Percentiles rank a stretch among this genome's conserved stretches.
These are phyloP conservation scores for Fusarium mangiferae DNA, from an alignment of 2,329 filamentous ascomycete species.

Conservation along the genomic window DNA sequence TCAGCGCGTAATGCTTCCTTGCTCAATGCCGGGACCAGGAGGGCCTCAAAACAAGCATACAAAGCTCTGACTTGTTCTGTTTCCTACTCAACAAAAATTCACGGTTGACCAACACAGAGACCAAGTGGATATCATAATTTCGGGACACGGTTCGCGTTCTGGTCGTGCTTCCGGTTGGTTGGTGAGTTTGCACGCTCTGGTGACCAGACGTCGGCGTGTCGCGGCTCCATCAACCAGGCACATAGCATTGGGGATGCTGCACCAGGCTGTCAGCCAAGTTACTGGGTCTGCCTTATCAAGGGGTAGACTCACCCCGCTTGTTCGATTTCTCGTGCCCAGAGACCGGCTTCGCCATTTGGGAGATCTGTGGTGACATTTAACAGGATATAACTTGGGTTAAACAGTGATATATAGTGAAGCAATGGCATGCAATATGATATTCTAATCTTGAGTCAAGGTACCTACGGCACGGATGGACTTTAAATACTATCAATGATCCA, in stretches of 20 bases:
- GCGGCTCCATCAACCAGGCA: not conserved
- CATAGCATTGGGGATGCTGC: fast-evolving
- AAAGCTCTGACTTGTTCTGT: fast-evolving
- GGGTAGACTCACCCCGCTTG: not conserved
- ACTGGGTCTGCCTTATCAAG: not conserved
- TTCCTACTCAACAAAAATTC: not conserved
- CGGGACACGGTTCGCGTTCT: fast-evolving
- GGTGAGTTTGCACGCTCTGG: not conserved
- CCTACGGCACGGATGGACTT: not conserved
- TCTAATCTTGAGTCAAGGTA: not conserved
- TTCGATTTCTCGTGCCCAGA: not conserved
- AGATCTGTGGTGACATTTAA: not conserved
- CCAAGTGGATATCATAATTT: not conserved
- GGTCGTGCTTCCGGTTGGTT: fast-evolving
- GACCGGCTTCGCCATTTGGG: fast-evolving
- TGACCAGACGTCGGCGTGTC: not conserved
- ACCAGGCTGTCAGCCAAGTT: not conserved
- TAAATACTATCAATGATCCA: not conserved
- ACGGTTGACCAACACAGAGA: not conserved
- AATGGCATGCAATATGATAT: fast-evolving
- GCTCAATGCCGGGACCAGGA: not conserved
- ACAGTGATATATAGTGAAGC: not conserved
- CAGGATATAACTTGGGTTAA: fast-evolving
- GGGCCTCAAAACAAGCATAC: not conserved
- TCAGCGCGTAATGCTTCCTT: fast-evolving